Percentiles rank a stretch among this genome's conserved stretches.
These are phyloP conservation scores for Hamigera avellanea DNA, from an alignment of 495 filamentous ascomycete genomes.

Conservation along the genomic window DNA sequence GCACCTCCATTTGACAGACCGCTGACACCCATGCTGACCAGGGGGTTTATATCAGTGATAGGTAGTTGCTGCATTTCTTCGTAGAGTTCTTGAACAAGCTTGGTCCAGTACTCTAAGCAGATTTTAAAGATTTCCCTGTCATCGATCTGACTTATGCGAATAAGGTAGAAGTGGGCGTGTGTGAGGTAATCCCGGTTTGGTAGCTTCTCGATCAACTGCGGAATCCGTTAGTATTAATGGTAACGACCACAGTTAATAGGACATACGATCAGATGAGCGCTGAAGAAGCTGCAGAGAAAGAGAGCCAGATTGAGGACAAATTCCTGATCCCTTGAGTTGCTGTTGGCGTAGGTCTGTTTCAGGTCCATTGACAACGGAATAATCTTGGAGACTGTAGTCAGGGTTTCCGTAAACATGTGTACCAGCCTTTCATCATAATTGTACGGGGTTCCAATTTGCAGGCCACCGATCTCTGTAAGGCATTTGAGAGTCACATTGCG, in stretches of 20 bases:
- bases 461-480: slow-evolving; percentile 89
- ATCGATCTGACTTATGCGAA: slow-evolving; percentile 95
- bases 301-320: slow-evolving; percentile 94
- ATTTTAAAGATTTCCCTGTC: slow-evolving; percentile 99
- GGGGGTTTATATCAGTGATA: slow-evolving; percentile 79
- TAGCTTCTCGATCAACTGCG: slow-evolving; percentile 83
- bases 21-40: slow-evolving; percentile 65
- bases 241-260: not conserved
- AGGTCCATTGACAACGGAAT: slow-evolving; percentile 83
- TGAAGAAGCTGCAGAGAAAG: slow-evolving; percentile 93
- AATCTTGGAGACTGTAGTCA: slow-evolving; percentile 79
- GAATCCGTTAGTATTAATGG: slow-evolving; percentile 2
- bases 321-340: slow-evolving; percentile 90
- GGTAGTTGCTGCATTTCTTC: slow-evolving; percentile 97
- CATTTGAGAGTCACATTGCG: slow-evolving; percentile 94
- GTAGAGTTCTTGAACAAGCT: slow-evolving; percentile 94
- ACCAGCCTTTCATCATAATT: slow-evolving; percentile 89
- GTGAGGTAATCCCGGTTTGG: slow-evolving; percentile 89
- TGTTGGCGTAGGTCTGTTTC: slow-evolving; percentile 76
- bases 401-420: slow-evolving; percentile 91
- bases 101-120: slow-evolving; percentile 97
- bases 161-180: slow-evolving; percentile 95
- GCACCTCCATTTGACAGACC: slow-evolving; percentile 68
- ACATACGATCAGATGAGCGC: slow-evolving; percentile 76
- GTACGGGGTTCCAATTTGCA: slow-evolving; percentile 67